Base-by-base conservation (phyloP, 148 eudicot species). In the Camellia japonica region DNA sequence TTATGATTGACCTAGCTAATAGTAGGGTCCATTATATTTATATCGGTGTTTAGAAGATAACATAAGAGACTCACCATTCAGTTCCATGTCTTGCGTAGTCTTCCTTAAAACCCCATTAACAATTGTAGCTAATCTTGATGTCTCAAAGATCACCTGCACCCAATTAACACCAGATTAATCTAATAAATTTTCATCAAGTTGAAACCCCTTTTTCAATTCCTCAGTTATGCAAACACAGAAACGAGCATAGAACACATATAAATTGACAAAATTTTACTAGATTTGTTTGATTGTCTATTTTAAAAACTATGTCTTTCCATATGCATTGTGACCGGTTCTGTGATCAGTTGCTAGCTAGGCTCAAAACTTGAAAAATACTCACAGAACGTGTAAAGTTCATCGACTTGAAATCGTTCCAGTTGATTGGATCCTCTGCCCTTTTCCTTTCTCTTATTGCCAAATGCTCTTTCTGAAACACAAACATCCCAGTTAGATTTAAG, bases 31-130 rank as follows among this genome's bases (percentile, higher is more conserved):
- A 30, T 30, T 30, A 30, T 30, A 30, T 30, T 30, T 30, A 1
- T 30, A 78, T 18, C 54, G 9, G 54, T 5, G 4, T 51, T 5
- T 51, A 51, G 54, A 51, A 30, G 38, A 51, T 51, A 51, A 51
- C 54, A 51, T 51, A 64, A 0, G 77, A 13, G 23, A 85, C 93
- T 80, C 82, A 92, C 99, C 99, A 89, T 94, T 96, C 54, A 96
- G 87, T 86, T 94, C 95, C 99, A 96, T 92, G 77, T 96, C 98
- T 78, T 84, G 68, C 11, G 98, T 94, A 56, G 99, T 96, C 88
- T 96, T 96, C 86, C 99, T 94, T 81, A 96, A 77, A 5, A 96
- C 98, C 58, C 99, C 99, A 86, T 96, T 96, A 16, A 96, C 99
- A 85, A 96, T 90, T 72, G 98, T 96, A 62, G 99, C 99, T 79